phyloP scores from a whole-genome alignment of 768 basidiomycete genomes.

The Mycena olivaceomarginata region DNA sequence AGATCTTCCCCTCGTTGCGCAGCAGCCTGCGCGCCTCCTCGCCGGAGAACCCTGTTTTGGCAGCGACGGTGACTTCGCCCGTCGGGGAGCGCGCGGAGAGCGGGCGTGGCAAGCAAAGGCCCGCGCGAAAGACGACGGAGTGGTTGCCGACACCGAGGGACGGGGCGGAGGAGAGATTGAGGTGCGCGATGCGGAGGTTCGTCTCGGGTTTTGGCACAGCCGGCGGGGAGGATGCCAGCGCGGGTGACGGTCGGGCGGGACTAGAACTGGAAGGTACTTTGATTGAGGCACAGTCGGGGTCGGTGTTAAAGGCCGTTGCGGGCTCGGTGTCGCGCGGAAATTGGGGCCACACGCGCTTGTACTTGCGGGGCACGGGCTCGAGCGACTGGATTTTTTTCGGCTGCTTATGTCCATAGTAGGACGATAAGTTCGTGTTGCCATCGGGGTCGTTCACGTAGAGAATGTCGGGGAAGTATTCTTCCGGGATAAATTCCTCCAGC shows the following conservation, averaged over 20 bases:
- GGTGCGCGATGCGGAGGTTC: constrained; percentile 50
- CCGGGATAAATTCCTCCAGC: constrained; percentile 41
- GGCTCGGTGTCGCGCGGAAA: constrained; percentile 33
- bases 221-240: background rate
- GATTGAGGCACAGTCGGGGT: constrained; percentile 15
- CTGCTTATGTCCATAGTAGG: background rate
- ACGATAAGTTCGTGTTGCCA: background rate
- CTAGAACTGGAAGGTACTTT: constrained; percentile 20
- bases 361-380: constrained; percentile 34
- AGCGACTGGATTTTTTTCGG: background rate
- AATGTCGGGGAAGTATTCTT: constrained; percentile 42
- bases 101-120: constrained; percentile 61
- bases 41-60: constrained; percentile 51
- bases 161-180: constrained; percentile 54
- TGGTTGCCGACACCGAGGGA: constrained; percentile 60
- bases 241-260: background rate
- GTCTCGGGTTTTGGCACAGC: no score
- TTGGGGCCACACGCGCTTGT: constrained; percentile 41
- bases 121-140: constrained; percentile 60
- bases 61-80: constrained; percentile 52
- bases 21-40: constrained; percentile 47
- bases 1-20: constrained; percentile 52
- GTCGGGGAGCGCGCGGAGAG: constrained; percentile 50
- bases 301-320: constrained; percentile 26
- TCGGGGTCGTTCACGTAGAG: constrained; percentile 43